Base-by-base conservation (phyloP, 176 grass and related monocot species). In the Avena atlantica region DNA sequence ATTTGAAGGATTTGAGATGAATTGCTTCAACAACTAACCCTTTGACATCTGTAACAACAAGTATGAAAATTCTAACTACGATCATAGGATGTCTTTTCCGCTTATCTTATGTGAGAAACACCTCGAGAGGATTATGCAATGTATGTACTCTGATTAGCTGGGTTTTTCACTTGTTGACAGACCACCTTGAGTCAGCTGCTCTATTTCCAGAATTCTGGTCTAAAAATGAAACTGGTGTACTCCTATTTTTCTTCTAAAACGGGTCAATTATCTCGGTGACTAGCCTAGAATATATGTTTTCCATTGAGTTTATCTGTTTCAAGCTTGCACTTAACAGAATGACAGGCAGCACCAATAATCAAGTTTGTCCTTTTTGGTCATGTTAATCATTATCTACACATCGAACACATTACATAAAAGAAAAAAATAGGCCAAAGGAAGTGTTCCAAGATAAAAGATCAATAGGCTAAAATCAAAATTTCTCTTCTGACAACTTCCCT, bases 401-500 rank as follows among this genome's bases (percentile, higher is more conserved):
- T 48, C 11, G 1, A 67, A 17, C 14, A 36, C 64, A 13, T 8
- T 36, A 7, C 64, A 67, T 67, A 67, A 67, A 34, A 67, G 12
- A 67, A 16, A 34, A 34, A 42, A 42, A 42, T 42, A 42, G 40
- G 40, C 12, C 3, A 65, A 29, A 64, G 9, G 45, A 48, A 48
- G 45, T 48, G 45, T 48, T 48, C 45, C 45, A 48, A 48, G 7
- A 48, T 10, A 48, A 11, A 48, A 48, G 7, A 48, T 48, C 45
- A 48, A 42, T 42, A 65, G 24, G 62, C 11, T 65, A 65, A 14
- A 65, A 65, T 29, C 11, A 65, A 29, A 24, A 29, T 13, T 31
- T 66, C 29, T 86, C 48, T 10, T 55, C 49, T 82, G 49, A n/a
- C 69, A n/a, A 79, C 17, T 61, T 71, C 63, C 53, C 34, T 79